Evolutionary conservation across 2,329 filamentous ascomycete species (phyloP), one percentile per base, ranked within the genome.

Genomic region (Penicillium fuscoglaucum): DNA sequence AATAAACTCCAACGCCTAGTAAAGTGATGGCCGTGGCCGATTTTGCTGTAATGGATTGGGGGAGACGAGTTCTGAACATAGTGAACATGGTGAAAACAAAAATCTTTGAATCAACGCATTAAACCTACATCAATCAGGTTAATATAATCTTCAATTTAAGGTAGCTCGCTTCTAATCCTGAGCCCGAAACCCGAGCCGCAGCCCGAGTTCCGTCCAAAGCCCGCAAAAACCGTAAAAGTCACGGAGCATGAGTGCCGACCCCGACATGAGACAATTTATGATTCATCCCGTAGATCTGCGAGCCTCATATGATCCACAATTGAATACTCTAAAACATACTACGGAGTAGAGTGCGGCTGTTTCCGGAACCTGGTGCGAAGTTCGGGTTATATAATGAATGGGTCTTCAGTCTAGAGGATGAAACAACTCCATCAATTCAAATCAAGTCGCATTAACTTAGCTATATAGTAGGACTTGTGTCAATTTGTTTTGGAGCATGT

Each of bases 1-100:
- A 48, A 26, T 59, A 61, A 10, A 46, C 51, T 4, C 58, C 58
- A n/a, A 58, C 17, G 13, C 55, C 55, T 28, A 57, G 39, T 33
- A 57, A 15, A 15, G 50, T 26, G 21, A 43, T 8, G 12, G 43
- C 49, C 10, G 44, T 7, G 19, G 19, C 26, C 5, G 49, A 53
- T 21, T 41, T 54, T 12, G n/a, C 43, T 33, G 45, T 33, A 4
- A 45, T 10, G n/a, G 21, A 51, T 15, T 21, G 17, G 9, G 40
- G 31, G 13, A 54, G 8, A 15, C 28, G 24, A n/a, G 40, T 4
- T 40, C n/a, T 44, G 48, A 39, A 46, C 54, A 57, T 57, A 4
- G 45, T 24, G 48, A 44, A 51, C 53, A 56, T 56, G 10, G 12
- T 6, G n/a, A 24, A 21, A 48, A 24, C 4, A 6, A 6, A n/a